phyloP scores from a whole-genome alignment of 1,139 yeast species.

The Kurtzmaniella quercitrusa region DNA sequence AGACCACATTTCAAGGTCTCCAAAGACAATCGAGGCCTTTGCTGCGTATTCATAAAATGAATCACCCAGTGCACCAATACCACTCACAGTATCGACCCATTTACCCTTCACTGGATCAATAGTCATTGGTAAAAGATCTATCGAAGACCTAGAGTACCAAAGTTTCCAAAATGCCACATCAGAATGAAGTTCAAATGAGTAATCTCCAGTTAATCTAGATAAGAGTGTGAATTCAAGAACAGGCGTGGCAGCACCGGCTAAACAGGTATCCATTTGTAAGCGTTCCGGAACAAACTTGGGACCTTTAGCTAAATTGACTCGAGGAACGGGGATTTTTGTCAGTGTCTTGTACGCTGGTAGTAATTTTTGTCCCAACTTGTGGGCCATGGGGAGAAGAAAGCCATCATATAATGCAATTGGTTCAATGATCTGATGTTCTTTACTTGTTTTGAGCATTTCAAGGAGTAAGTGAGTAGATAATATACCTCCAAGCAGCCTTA shows the following conservation, averaged over 20 bases:
- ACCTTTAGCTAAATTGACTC: slow-evolving; percentile 62
- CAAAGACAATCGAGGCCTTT: slow-evolving; percentile 68
- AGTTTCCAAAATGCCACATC: slow-evolving; percentile 62
- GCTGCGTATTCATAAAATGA: slow-evolving; percentile 88
- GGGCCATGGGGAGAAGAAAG: slow-evolving; percentile 61
- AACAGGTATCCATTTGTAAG: slow-evolving; percentile 64
- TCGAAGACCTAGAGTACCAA: slow-evolving; percentile 62
- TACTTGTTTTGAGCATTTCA: neutral
- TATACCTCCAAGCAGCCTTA: slow-evolving; percentile 75
- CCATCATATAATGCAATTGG: slow-evolving; percentile 46
- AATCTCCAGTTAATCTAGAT: slow-evolving; percentile 70
- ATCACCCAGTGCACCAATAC: slow-evolving; percentile 92
- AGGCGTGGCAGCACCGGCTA: slow-evolving; percentile 85
- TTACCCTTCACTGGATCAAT: slow-evolving; percentile 55
- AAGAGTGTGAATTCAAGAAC: slow-evolving; percentile 73
- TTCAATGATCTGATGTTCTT: neutral
- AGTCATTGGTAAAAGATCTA: slow-evolving; percentile 76
- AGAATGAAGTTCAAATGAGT: slow-evolving; percentile 61
- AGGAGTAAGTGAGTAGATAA: slow-evolving; percentile 69
- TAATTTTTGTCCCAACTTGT: slow-evolving; percentile 65
- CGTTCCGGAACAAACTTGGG: slow-evolving; percentile 37
- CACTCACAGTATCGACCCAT: slow-evolving; percentile 64
- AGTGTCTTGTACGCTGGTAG: slow-evolving; percentile 62
- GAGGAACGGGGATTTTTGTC: slow-evolving; percentile 65
- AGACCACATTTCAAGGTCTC: slow-evolving; percentile 55